Evolutionary conservation across 1,284 basidiomycete species (phyloP).

Genomic region (Ceratobasidium sp.): DNA sequence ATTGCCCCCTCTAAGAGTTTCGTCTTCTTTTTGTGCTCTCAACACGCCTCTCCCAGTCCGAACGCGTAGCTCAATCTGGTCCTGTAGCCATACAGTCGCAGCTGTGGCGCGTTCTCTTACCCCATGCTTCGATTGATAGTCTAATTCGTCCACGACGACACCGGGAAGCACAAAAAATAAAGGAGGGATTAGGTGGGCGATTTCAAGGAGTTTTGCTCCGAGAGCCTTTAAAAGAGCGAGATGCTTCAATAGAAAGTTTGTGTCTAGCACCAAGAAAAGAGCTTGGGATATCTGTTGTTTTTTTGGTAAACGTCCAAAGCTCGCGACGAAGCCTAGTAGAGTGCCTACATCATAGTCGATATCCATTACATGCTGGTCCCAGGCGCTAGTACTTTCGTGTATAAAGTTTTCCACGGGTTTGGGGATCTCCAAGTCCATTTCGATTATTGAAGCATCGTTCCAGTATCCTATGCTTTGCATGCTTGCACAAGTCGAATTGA

Average conservation of each 20-base stretch:
- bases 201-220: conserved; percentile 7
- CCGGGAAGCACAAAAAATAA: conserved; percentile 43
- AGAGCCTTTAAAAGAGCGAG: conserved; percentile 8
- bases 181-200: conserved; percentile 33
- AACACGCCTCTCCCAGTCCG: conserved; percentile 27
- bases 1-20: conserved; percentile 29
- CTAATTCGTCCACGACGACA: conserved; percentile 40
- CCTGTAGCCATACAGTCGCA: conserved; percentile 35
- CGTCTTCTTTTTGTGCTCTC: conserved; percentile 41
- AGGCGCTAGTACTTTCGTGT: conserved; percentile 25
- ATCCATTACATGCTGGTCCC: conserved; percentile 45
- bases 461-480: conserved; percentile 20
- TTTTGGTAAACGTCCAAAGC: neutral
- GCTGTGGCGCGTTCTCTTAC: conserved; percentile 40
- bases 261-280: conserved; percentile 33
- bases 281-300: conserved; percentile 30
- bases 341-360: conserved; percentile 40
- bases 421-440: conserved; percentile 40
- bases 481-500: neutral
- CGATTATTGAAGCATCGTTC: conserved; percentile 15
- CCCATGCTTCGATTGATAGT: conserved; percentile 42
- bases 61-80: conserved; percentile 33
- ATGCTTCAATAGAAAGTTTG: conserved; percentile 40
- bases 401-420: conserved; percentile 26
- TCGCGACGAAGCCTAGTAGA: neutral